Base-by-base conservation (phyloP, 345 rosid species). In the Carallia brachiata region DNA sequence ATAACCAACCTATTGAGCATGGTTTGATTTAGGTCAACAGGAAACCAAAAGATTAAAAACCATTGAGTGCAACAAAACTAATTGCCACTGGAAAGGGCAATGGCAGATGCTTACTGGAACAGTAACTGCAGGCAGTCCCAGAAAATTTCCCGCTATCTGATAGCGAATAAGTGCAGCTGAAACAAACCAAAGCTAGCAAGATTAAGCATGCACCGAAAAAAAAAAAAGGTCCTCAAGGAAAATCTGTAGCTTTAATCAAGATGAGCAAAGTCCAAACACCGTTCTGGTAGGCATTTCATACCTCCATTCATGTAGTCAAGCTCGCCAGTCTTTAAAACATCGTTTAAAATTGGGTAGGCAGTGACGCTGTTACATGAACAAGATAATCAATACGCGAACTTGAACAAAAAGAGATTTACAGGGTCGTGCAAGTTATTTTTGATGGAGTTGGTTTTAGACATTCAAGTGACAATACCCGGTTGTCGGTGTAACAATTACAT, bases 221-320 rank as follows among this genome's bases (percentile, higher is more conserved):
- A 23, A 32, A 32, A 32, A 32, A 2, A 32, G 34, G 4, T 32
- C 34, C 34, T 32, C 34, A 32, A 32, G 34, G 50, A 44, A 44
- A 44, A 44, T 0, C 12, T 13, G 12, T 13, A 44, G 50, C 17
- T 12, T 13, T 44, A 2, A 3, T 44, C 50, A 44, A 12, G 4
- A 44, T 44, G 12, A 44, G 17, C 50, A 12, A 44, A 0, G 13
- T 44, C 17, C 0, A 44, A 44, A 12, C 2, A 12, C 4, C 3
- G 2, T 44, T 44, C 5, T 2, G 4, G 2, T 8, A 44, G 10
- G 36, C 19, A 57, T 52, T 32, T 39, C 63, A 19, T 82, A 89
- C 96, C 96, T 87, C 92, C 96, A 64, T 89, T 86, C 48, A 86
- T 65, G 81, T 87, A 84, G 78, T 89, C 92, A 19, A 89, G 87